A percentile compares a stretch with the other conserved stretches of the same genome.
Conservation (phyloP, 169 alveolate genomes). For the Eimeria falciformis region DNA sequence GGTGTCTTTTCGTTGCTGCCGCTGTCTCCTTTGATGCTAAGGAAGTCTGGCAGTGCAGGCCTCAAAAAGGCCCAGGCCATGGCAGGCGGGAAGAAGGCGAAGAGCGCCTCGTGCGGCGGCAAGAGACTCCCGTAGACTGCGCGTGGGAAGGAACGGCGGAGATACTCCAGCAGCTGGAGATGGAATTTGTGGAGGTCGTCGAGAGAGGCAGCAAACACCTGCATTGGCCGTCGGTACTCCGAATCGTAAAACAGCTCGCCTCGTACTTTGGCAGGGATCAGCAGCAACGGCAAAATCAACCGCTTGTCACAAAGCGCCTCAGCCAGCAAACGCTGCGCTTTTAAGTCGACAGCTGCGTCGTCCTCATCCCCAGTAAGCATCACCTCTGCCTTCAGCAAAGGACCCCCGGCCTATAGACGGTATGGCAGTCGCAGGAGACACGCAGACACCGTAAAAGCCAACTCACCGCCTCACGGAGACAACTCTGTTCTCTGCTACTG, state of each 20-base stretch:
- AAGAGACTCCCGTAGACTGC: background rate
- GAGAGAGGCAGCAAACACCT: background rate
- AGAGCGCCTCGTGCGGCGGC: constrained; percentile 17
- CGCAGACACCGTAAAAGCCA: background rate
- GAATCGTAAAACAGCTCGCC: constrained; percentile 28
- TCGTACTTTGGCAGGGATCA: constrained; percentile 17
- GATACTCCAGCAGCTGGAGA: constrained; percentile 39
- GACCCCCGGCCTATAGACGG: constrained; percentile 72
- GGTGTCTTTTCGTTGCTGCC: background rate
- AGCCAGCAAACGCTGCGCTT: background rate
- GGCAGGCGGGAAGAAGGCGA: constrained; percentile 48
- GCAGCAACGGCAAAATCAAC: constrained; percentile 39
- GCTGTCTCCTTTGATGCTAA: background rate
- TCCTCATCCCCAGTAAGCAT: constrained; percentile 66
- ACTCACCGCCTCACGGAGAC: too few relatives aligned
- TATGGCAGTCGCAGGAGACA: background rate
- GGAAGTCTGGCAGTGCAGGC: constrained; percentile 56
- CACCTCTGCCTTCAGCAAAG: constrained; percentile 73
- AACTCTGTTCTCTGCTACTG: background rate
- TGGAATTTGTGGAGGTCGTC: constrained; percentile 62
- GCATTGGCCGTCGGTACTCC: background rate
- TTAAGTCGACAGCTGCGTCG: background rate
- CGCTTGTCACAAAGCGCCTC: background rate
- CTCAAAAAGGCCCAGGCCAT: constrained; percentile 57
- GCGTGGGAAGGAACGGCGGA: background rate